Percentiles rank a stretch among this genome's conserved stretches.
These are phyloP conservation scores for Metrosideros polymorpha DNA, from an alignment of 441 rosid species.

Conservation along the genomic window DNA sequence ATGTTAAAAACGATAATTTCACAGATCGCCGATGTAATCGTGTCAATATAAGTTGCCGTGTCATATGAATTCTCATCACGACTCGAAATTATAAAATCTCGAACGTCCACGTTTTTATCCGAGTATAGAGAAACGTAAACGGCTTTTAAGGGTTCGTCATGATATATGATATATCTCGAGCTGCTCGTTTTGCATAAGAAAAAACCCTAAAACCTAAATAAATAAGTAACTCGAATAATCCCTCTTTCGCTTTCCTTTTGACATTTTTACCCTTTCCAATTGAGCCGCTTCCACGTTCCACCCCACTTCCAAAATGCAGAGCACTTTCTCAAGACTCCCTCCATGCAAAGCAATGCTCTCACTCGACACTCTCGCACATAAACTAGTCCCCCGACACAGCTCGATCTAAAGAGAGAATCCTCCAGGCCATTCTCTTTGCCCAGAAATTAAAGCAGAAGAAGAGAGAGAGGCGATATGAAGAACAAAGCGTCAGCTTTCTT, in stretches of 20 bases:
- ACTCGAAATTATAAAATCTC: neutral
- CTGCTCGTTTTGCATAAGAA: neutral
- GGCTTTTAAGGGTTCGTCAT: neutral
- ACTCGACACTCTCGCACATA: neutral
- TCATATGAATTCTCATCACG: neutral
- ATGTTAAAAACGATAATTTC: neutral
- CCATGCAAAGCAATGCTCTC: neutral
- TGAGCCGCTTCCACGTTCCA: neutral
- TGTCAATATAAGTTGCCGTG: neutral
- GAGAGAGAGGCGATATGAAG: constrained; percentile 17
- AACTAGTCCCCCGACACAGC: neutral
- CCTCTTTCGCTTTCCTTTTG: neutral
- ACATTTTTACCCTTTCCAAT: neutral
- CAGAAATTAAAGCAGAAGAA: neutral
- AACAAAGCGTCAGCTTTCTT: constrained; percentile 29
- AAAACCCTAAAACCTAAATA: neutral
- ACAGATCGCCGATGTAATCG: neutral
- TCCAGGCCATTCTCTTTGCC: neutral
- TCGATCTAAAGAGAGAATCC: neutral
- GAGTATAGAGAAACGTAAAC: neutral
- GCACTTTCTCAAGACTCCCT: neutral
- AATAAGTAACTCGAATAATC: neutral
- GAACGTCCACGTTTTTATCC: accelerated
- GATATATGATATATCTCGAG: neutral
- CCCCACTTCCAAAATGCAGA: neutral